phyloP scores from a whole-genome alignment of 2,329 filamentous ascomycete genomes.

The Sphaerulina vaccinii region DNA sequence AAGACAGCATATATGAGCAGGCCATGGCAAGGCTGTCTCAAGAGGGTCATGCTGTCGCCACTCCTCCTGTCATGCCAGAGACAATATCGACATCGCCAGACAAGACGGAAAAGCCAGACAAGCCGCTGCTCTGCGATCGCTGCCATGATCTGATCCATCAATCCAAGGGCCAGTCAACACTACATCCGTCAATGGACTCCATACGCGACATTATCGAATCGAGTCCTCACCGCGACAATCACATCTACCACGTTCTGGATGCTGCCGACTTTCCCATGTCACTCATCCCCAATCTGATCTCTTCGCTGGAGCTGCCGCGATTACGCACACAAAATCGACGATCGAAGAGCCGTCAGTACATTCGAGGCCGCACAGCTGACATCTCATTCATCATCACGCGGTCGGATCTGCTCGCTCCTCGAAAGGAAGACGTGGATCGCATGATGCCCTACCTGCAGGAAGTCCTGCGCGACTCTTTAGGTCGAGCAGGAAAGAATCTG shows the following conservation, averaged over 20 bases:
- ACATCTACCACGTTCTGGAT: slow-evolving; percentile 93
- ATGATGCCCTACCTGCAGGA: slow-evolving; percentile 83
- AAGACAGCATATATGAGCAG: slow-evolving; percentile 40
- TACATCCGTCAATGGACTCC: slow-evolving; percentile 76
- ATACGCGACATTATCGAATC: slow-evolving; percentile 82
- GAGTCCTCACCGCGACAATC: slow-evolving; percentile 85
- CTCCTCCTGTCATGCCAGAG: background rate
- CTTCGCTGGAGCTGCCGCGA: slow-evolving; percentile 67
- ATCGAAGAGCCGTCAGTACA: slow-evolving; percentile 65
- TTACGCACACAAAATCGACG: slow-evolving; percentile 79
- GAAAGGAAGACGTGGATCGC: slow-evolving; percentile 76
- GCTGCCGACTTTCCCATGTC: slow-evolving; percentile 97
- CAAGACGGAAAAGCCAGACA: slow-evolving; percentile 2
- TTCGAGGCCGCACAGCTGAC: slow-evolving; percentile 67
- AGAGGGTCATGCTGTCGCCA: background rate
- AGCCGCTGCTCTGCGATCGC: slow-evolving; percentile 66
- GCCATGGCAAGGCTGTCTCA: slow-evolving; percentile 25
- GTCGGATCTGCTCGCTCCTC: slow-evolving; percentile 79
- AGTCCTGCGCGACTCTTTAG: slow-evolving; percentile 74
- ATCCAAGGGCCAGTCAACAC: slow-evolving; percentile 66
- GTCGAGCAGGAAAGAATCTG: slow-evolving; percentile 64
- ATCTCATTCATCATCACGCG: slow-evolving; percentile 90
- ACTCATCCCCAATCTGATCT: slow-evolving; percentile 72
- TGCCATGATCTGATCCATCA: slow-evolving; percentile 83
- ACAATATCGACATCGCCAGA: background rate